A percentile compares a stretch with the other conserved stretches of the same genome.
phyloP scores from a whole-genome alignment of 305 asterid species.

The Striga hermonthica region DNA sequence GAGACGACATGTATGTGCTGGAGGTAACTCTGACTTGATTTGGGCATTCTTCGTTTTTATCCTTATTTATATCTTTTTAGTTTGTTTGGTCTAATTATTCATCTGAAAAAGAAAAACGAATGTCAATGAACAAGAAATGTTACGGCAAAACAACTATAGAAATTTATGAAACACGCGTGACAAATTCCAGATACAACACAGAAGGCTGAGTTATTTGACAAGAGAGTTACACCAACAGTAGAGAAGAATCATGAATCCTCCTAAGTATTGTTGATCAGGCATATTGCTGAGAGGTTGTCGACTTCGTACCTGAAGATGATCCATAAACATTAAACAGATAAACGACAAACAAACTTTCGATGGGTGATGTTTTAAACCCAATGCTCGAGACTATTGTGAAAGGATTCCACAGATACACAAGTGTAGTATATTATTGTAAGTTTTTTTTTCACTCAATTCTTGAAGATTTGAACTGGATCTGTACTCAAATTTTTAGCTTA shows the following conservation, averaged over 20 bases:
- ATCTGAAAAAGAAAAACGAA: too few species aligned
- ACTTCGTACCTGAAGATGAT: conserved; percentile 69
- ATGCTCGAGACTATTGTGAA: conserved; percentile 77
- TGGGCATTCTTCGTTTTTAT: too few species aligned
- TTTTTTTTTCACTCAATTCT: too few species aligned
- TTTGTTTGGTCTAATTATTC: too few species aligned
- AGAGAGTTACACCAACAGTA: conserved; percentile 15
- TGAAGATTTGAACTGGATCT: too few species aligned
- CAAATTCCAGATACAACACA: conserved; percentile 13
- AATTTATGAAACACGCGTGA: neutral
- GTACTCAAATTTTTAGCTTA: too few species aligned
- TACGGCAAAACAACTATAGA: neutral
- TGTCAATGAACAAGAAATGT: neutral
- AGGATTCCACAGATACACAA: conserved; percentile 80
- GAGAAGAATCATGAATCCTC: neutral
- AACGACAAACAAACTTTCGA: conserved; percentile 68
- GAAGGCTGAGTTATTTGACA: conserved; percentile 24
- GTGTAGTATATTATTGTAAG: too few species aligned
- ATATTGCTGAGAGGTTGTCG: conserved; percentile 11
- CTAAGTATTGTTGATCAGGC: conserved; percentile 23
- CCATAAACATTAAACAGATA: conserved; percentile 84
- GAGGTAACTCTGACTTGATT: too few species aligned
- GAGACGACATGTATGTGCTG: too few species aligned
- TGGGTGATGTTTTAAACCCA: conserved; percentile 82
- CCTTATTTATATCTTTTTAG: too few species aligned